phyloP scores from a whole-genome alignment of 164 flowering plant genomes.

The Warburgia ugandensis region DNA sequence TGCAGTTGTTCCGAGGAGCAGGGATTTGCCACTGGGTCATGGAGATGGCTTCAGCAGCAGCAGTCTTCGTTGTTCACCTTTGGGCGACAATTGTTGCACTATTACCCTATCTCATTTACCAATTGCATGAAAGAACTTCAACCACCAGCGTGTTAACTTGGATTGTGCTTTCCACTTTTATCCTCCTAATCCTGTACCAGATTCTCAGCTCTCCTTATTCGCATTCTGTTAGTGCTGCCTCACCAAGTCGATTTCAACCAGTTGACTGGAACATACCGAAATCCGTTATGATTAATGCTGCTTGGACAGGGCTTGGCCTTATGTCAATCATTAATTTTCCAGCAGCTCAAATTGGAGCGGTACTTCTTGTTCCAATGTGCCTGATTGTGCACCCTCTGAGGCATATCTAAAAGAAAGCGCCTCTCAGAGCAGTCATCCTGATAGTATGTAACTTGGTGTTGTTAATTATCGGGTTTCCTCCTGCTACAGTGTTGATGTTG shows the following conservation, averaged over 20 bases:
- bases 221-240: not conserved
- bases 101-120: slow-evolving; percentile 57
- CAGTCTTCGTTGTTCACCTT: slow-evolving; percentile 55
- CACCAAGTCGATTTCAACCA: slow-evolving; percentile 15
- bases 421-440: slow-evolving; percentile 23
- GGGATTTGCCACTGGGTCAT: slow-evolving; percentile 29
- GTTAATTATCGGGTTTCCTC: slow-evolving; percentile 52
- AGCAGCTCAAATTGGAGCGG: slow-evolving; percentile 83
- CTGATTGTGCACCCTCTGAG: slow-evolving; percentile 60
- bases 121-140: slow-evolving; percentile 40
- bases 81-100: slow-evolving; percentile 67
- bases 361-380: slow-evolving; percentile 75
- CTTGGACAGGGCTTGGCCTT: slow-evolving; percentile 66
- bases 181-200: slow-evolving; percentile 31
- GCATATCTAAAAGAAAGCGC: slow-evolving; percentile 26
- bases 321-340: slow-evolving; percentile 96
- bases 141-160: slow-evolving; percentile 37
- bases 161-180: slow-evolving; percentile 41
- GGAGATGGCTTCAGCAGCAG: slow-evolving; percentile 82
- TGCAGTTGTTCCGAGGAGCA: slow-evolving; percentile 11
- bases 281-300: slow-evolving; percentile 58
- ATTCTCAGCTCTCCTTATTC: slow-evolving; percentile 38
- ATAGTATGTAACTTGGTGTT: slow-evolving; percentile 40
- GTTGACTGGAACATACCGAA: slow-evolving; percentile 68
- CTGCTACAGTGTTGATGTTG: slow-evolving; percentile 37